Percentiles rank a stretch among this genome's conserved stretches.
phyloP scores from a whole-genome alignment of 202 grass and related monocot species.

The Hordeum pubiflorum region DNA sequence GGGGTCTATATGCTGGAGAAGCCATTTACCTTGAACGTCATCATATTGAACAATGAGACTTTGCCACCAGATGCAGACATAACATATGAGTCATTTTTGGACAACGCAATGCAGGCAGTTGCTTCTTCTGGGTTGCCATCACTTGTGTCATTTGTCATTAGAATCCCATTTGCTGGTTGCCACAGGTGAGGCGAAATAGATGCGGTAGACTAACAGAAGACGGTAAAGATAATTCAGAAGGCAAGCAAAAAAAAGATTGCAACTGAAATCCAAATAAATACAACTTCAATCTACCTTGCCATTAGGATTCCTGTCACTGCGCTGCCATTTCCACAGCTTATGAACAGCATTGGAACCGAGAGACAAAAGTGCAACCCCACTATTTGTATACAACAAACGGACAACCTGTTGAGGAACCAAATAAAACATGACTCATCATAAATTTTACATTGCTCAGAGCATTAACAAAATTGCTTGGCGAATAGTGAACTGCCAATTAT shows the following conservation, averaged over 20 bases:
- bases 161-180: constrained; percentile 89
- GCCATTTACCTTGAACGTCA: constrained; percentile 89
- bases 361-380: constrained; percentile 69
- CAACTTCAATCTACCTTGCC: constrained; percentile 54
- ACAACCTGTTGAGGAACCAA: constrained; percentile 51
- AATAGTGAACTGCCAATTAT: neutral
- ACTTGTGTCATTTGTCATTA: constrained; percentile 86
- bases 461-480: neutral
- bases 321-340: constrained; percentile 98
- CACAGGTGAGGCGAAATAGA: constrained; percentile 79
- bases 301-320: constrained; percentile 67
- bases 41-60: constrained; percentile 96
- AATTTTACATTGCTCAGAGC: neutral
- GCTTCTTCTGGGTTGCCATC: constrained; percentile 90
- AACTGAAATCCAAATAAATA: constrained; percentile 1
- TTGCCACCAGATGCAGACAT: constrained; percentile 98
- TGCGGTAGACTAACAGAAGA: constrained; percentile 64
- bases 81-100: constrained; percentile 97
- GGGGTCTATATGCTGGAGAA: neutral
- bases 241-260: constrained; percentile 23
- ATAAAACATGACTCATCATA: constrained; percentile 7
- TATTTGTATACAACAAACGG: constrained; percentile 84
- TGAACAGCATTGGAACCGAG: constrained; percentile 83
- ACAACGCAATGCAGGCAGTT: constrained; percentile 87
- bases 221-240: constrained; percentile 26